These are phyloP conservation scores for Claviceps purpurea DNA, from an alignment of 2,329 filamentous ascomycete genomes.

Conservation along the genomic window DNA sequence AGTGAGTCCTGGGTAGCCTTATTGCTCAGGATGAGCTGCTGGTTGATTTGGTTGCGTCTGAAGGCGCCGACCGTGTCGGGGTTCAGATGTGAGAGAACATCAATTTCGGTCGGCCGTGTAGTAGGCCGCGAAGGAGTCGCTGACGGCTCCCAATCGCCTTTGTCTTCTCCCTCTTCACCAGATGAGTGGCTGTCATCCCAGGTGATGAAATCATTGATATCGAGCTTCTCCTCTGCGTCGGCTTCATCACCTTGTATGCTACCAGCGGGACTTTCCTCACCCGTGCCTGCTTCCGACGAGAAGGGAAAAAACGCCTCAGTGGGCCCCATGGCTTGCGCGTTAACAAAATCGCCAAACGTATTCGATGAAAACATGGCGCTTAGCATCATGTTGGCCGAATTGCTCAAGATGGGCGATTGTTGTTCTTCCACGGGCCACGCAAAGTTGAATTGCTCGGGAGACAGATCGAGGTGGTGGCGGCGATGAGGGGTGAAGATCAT, in stretches of 20 bases:
- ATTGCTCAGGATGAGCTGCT: constrained; percentile 45
- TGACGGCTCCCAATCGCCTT: constrained; percentile 28
- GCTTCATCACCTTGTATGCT: constrained; percentile 40
- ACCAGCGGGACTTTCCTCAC: constrained; percentile 31
- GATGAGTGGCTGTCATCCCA: constrained; percentile 47
- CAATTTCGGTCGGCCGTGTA: constrained; percentile 34
- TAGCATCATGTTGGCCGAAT: constrained; percentile 66
- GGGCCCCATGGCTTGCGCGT: constrained; percentile 56
- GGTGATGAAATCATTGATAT: constrained; percentile 61
- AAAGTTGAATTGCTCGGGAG: constrained; percentile 41
- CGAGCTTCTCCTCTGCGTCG: constrained; percentile 49
- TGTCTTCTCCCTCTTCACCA: constrained; percentile 42
- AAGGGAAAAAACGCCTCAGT: constrained; percentile 66
- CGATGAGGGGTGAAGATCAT: constrained; percentile 48
- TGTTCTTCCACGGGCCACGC: constrained; percentile 29
- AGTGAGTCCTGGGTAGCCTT: constrained; percentile 50
- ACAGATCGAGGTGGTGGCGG: constrained; percentile 35
- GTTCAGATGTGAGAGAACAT: constrained; percentile 45
- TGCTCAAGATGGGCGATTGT: constrained; percentile 46
- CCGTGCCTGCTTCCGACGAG: constrained; percentile 42
- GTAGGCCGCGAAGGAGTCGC: constrained; percentile 38
- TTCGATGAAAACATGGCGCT: constrained; percentile 52
- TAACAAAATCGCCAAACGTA: constrained; percentile 42
- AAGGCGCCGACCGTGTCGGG: constrained; percentile 63
- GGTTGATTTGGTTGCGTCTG: constrained; percentile 53